A percentile compares a stretch with the other conserved stretches of the same genome.
phyloP scores from a whole-genome alignment of 768 basidiomycete genomes.

The Solioccasus polychromus region DNA sequence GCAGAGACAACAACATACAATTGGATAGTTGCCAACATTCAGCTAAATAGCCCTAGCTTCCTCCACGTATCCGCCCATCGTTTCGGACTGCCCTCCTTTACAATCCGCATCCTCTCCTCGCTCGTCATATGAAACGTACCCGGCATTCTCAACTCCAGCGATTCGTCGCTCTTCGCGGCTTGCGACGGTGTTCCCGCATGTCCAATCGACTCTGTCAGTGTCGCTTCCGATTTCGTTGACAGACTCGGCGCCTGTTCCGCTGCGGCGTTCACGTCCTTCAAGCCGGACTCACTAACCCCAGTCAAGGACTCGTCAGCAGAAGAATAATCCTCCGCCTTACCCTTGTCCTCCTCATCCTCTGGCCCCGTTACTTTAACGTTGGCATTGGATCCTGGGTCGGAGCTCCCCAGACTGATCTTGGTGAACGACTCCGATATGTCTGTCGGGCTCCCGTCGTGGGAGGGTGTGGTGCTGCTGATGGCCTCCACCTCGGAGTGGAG shows the following conservation, averaged over 20 bases:
- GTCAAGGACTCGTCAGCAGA: constrained; percentile 20
- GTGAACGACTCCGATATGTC: constrained; percentile 21
- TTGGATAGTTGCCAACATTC: too few relatives aligned
- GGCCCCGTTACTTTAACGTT: constrained; percentile 39
- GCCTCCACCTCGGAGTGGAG: constrained; percentile 21
- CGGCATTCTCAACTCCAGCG: constrained; percentile 43
- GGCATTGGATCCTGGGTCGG: constrained; percentile 38
- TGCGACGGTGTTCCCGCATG: constrained; percentile 6
- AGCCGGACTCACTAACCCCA: constrained; percentile 11
- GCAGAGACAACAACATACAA: too few relatives aligned
- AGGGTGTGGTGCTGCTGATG: constrained; percentile 32
- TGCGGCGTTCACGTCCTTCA: constrained; percentile 11
- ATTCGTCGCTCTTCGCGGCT: constrained; percentile 23
- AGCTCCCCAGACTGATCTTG: constrained; percentile 29
- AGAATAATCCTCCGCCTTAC: constrained; percentile 23
- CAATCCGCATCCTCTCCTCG: constrained; percentile 1
- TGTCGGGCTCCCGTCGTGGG: constrained; percentile 31
- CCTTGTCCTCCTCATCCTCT: constrained; percentile 23
- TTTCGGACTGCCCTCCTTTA: constrained; percentile 1
- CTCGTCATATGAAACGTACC: constrained; percentile 44
- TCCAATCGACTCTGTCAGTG: neutral
- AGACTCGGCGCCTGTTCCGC: neutral
- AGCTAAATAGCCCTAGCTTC: constrained; percentile 28
- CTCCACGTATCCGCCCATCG: constrained; percentile 20
- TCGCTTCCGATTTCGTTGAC: constrained; percentile 4